Conservation (phyloP, 2,329 filamentous ascomycete genomes). For the Coniochaeta sp. region DNA sequence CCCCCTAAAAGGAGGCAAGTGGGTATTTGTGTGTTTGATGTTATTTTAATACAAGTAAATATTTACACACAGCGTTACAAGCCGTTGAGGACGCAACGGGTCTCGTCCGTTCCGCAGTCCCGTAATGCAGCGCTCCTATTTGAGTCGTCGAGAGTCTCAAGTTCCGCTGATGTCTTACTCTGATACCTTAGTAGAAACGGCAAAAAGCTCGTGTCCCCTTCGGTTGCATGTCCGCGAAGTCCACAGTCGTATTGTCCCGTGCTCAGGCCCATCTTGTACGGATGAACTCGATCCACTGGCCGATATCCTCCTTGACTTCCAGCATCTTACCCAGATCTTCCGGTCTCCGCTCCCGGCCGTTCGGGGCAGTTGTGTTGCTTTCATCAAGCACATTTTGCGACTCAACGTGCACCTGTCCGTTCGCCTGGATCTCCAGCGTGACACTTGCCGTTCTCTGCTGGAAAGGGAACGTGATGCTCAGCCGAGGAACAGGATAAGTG, state of each 20-base stretch:
- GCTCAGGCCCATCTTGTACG: conserved; percentile 22
- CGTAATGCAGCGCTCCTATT: neutral
- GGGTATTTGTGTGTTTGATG: neutral
- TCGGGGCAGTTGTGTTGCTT: conserved; percentile 14
- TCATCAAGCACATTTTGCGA: conserved; percentile 47
- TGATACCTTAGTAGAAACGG: neutral
- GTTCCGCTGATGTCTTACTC: neutral
- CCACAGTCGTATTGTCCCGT: neutral
- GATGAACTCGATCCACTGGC: conserved; percentile 47
- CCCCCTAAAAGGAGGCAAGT: neutral
- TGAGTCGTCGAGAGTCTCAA: neutral
- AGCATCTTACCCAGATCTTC: conserved; percentile 36
- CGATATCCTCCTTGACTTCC: conserved; percentile 43
- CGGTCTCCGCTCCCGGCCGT: conserved; percentile 27
- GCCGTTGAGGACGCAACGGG: neutral
- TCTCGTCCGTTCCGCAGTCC: neutral
- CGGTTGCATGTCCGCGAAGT: neutral
- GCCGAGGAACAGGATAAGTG: conserved; percentile 37
- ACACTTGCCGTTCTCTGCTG: conserved; percentile 39
- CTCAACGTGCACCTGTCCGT: conserved; percentile 49
- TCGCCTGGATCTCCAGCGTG: conserved; percentile 49
- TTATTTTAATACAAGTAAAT: neutral
- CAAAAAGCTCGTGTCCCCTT: conserved; percentile 1
- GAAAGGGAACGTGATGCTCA: conserved; percentile 49
- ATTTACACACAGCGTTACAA: neutral